phyloP scores from a whole-genome alignment of 2,329 filamentous ascomycete species.

The Hypoxylon sp. region DNA sequence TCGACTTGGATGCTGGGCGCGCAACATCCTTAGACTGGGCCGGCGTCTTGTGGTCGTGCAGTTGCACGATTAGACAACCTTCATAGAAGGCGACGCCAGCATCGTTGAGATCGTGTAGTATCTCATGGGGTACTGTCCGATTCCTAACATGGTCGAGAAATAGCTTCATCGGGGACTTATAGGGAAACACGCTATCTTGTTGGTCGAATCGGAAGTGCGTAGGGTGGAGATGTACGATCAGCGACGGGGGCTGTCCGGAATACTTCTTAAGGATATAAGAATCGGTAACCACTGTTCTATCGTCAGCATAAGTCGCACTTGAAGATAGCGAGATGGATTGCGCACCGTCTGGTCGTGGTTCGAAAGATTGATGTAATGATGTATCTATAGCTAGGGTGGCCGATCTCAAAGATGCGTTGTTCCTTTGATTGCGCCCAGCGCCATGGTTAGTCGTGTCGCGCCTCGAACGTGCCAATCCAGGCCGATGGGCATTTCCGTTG shows the following conservation, averaged over 20 bases:
- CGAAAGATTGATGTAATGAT: slow-evolving; percentile 56
- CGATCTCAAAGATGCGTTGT: slow-evolving; percentile 66
- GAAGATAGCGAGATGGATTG: slow-evolving; percentile 32
- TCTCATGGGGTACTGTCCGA: slow-evolving; percentile 89
- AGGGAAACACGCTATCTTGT: slow-evolving; percentile 92
- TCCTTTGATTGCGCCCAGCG: slow-evolving; percentile 64
- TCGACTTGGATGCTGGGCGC: slow-evolving; percentile 69
- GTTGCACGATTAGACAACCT: slow-evolving; percentile 92
- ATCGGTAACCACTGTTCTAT: slow-evolving; percentile 75
- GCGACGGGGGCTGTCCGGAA: slow-evolving; percentile 80
- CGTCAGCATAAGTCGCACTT: slow-evolving; percentile 42
- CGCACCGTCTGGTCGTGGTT: slow-evolving; percentile 69
- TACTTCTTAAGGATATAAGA: slow-evolving; percentile 88
- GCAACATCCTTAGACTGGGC: slow-evolving; percentile 72
- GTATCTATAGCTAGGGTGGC: slow-evolving; percentile 64
- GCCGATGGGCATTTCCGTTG: slow-evolving; percentile 63
- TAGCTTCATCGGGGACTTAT: slow-evolving; percentile 91
- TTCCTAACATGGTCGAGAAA: slow-evolving; percentile 82
- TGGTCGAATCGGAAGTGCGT: slow-evolving; percentile 93
- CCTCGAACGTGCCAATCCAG: slow-evolving; percentile 68
- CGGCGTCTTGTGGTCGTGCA: slow-evolving; percentile 87
- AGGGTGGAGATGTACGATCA: slow-evolving; percentile 87
- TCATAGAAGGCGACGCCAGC: slow-evolving; percentile 88
- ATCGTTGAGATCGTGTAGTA: slow-evolving; percentile 82
- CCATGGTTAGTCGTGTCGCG: slow-evolving; percentile 68